Evolutionary conservation across 1,284 basidiomycete genomes (phyloP), one percentile per base, ranked within the genome.

Genomic region (Boletus sp.): DNA sequence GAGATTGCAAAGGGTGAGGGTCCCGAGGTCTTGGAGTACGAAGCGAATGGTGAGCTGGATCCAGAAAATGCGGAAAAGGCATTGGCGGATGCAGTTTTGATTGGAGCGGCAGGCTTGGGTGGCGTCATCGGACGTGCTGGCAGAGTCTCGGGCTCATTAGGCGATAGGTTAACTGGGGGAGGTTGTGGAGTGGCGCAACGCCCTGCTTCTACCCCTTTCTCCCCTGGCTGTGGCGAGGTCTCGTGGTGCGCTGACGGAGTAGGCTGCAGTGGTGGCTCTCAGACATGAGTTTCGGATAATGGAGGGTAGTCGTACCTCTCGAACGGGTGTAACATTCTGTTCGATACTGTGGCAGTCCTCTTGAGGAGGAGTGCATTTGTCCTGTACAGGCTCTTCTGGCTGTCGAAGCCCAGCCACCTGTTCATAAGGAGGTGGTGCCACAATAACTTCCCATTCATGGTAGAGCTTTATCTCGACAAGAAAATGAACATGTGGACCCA

Each of bases 61-160:
- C 71, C 68, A 12, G 72, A 68, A 49, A 76, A 77, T 9, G 72
- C 66, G 14, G 75, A 71, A 53, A 78, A 76, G 10, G 72, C 67
- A 30, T 61, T 61, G n/a, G 48, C 19, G 13, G 44, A 16, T 29
- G 32, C 50, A 2, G n/a, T 26, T 29, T 48, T 47, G 25, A 41
- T 20, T n/a, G 55, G 44, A 42, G 39, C 19, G 0, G 52, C 13
- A 16, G 53, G 34, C 20, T 50, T 51, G 2, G 48, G 50, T n/a
- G 65, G 59, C 8, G 57, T 60, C 19, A 43, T 44, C 16, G 57
- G 51, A 33, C 23, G 39, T 25, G 40, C 7, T 23, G 54, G 49
- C 16, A 49, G 46, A 16, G 42, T 44, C 20, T 46, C 51, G 6
- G 61, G 50, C 8, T 56, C 57, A 37, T 58, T 49, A 12, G 41